phyloP scores from a whole-genome alignment of 1,284 basidiomycete species.

The Agaricales sp. region DNA sequence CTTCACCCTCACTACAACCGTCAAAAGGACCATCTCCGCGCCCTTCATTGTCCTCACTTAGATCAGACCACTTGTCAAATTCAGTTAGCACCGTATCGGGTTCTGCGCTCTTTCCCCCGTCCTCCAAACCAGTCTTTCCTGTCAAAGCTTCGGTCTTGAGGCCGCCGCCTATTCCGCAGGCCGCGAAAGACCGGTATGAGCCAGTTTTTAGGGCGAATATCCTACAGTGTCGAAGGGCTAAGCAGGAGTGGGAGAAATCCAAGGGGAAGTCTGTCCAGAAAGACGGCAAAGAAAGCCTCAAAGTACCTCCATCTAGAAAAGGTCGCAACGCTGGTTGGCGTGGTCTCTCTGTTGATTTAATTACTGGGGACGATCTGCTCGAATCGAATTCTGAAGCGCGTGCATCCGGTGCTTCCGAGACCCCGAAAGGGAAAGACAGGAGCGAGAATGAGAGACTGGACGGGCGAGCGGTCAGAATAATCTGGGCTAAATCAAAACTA shows the following conservation, averaged over 20 bases:
- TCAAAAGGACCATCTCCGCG: constrained; percentile 4
- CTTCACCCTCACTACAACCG: background rate
- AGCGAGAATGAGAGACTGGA: constrained; percentile 38
- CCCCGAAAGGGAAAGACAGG: constrained; percentile 24
- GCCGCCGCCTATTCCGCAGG: constrained; percentile 54
- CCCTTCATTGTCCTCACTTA: background rate
- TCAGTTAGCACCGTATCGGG: constrained; percentile 16
- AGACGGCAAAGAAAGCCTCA: constrained; percentile 19
- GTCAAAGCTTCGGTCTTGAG: constrained; percentile 23
- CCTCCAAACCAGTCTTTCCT: constrained; percentile 15
- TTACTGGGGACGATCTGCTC: constrained; percentile 40
- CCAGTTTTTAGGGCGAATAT: constrained; percentile 51
- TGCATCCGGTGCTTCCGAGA: constrained; percentile 15
- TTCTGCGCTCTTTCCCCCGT: constrained; percentile 13
- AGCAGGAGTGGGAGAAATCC: constrained; percentile 15
- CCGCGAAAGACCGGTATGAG: constrained; percentile 57
- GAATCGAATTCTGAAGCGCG: constrained; percentile 11
- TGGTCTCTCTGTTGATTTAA: constrained; percentile 64
- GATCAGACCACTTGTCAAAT: background rate
- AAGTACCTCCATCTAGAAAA: constrained; percentile 24
- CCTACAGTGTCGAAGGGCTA: constrained; percentile 33
- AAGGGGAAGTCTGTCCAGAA: constrained; percentile 21
- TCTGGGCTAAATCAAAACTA: constrained; percentile 58
- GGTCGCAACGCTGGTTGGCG: constrained; percentile 55
- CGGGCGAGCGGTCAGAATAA: constrained; percentile 41